Percentiles rank a stretch among this genome's conserved stretches.
Evolutionary conservation across 495 filamentous ascomycete genomes (phyloP).

Genomic region (Aspergillus asperescens): DNA sequence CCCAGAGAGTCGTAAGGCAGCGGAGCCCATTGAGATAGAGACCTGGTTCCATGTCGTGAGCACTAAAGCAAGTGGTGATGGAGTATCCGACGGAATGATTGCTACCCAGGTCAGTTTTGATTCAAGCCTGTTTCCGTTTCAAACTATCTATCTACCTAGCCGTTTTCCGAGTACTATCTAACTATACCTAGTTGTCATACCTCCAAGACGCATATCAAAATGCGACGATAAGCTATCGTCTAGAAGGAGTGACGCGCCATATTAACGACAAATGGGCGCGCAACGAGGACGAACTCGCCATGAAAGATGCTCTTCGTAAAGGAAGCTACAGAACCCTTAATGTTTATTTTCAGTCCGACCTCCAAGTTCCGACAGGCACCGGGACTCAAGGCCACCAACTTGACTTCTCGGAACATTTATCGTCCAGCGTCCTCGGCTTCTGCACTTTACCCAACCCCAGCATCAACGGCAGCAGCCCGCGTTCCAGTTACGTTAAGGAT

Average conservation of each 20-base stretch:
- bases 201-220: constrained; percentile 42
- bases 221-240: constrained; percentile 46
- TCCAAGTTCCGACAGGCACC: constrained; percentile 27
- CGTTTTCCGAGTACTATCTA: neutral
- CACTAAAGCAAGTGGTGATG: constrained; percentile 27
- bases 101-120: constrained; percentile 34
- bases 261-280: constrained; percentile 66
- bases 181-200: constrained; percentile 32
- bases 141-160: neutral
- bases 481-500: constrained; percentile 41
- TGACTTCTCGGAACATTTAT: constrained; percentile 15
- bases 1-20: constrained; percentile 21
- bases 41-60: constrained; percentile 48
- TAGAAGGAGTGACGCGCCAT: constrained; percentile 66
- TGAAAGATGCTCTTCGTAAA: constrained; percentile 59
- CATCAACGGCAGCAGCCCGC: constrained; percentile 31
- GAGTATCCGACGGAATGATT: constrained; percentile 39
- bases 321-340: constrained; percentile 47
- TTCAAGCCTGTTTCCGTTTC: neutral
- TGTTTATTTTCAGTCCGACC: constrained; percentile 49
- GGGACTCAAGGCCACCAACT: constrained; percentile 6
- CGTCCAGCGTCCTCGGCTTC: constrained; percentile 42
- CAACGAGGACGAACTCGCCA: constrained; percentile 54
- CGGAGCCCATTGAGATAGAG: constrained; percentile 37
- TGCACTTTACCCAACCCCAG: constrained; percentile 44